Evolutionary conservation across 2,329 filamentous ascomycete genomes (phyloP), one percentile per base, ranked within the genome.

Genomic region (Curvularia sp.): DNA sequence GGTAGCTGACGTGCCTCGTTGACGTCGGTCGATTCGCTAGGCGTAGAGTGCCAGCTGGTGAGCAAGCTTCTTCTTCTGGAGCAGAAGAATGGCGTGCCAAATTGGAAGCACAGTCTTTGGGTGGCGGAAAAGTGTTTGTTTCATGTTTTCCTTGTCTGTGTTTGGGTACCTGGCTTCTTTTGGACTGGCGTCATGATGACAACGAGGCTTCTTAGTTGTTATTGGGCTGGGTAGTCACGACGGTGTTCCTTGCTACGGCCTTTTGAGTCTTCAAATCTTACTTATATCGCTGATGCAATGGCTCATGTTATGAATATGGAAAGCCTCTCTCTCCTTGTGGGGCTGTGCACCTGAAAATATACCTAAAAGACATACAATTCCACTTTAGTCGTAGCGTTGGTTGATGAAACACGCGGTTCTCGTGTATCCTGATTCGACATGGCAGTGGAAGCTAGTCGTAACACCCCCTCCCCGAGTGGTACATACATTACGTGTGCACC

Each of bases 201-300:
- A 19, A 41, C 21, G 38, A 34, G 34, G 7, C 34, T 38, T 47
- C 43, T 53, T 57, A 38, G 41, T 46, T 54, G 28, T 15, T 46
- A 32, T 10, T 32, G 36, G 19, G 34, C 10, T 45, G 15, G 9
- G 34, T 23, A 57, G 45, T 48, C 49, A 55, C 53, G 52, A 28
- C 41, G 25, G 6, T 10, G 9, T 21, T 48, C 45, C 48, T 53
- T 48, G 45, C 7, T 57, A 21, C 48, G 49, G 46, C 21, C 34
- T 49, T 36, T 43, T 13, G 53, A 23, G 46, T 41, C 55, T 32
- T 21, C 50, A 21, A 34, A 48, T 53, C 43, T 58, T 59, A 51
- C 34, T 55, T 34, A 42, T 34, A 34, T 64, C n/a, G 55, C 66
- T 62, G 36, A 65, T 68, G 60, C 67, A 64, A 71, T 65, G 61